phyloP scores from a whole-genome alignment of 306 rosid species.

The Ammopiptanthus mongolicus region DNA sequence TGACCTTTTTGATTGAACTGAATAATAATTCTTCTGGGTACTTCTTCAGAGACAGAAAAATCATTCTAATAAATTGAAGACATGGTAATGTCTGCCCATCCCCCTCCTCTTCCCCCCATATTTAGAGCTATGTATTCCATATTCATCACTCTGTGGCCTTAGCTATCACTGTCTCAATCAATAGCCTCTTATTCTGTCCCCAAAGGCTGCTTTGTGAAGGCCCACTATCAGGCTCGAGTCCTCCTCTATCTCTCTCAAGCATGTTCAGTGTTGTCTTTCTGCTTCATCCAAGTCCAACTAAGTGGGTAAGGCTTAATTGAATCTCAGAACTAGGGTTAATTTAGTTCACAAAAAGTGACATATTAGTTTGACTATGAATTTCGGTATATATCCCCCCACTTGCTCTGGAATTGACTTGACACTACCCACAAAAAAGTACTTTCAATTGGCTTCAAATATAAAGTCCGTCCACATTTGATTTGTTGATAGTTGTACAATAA shows the following conservation, averaged over 20 bases:
- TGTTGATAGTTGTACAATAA: neutral
- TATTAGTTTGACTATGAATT: neutral
- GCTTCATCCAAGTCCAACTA: conserved; percentile 30
- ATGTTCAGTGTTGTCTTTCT: conserved; percentile 26
- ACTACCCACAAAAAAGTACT: too few relatives aligned
- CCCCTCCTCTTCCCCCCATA: neutral
- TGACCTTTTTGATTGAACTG: neutral
- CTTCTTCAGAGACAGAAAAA: conserved; percentile 21
- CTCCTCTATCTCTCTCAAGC: conserved; percentile 13
- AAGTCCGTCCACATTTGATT: neutral
- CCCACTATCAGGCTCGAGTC: conserved; percentile 36
- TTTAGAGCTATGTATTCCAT: neutral
- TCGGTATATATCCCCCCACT: too few relatives aligned
- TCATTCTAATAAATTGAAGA: conserved; percentile 29
- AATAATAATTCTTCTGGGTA: neutral
- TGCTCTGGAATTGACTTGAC: too few relatives aligned
- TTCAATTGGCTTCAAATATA: too few relatives aligned
- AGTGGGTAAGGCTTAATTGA: conserved; percentile 17
- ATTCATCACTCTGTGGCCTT: conserved; percentile 18
- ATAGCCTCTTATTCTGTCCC: conserved; percentile 30
- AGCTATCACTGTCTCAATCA: conserved; percentile 41
- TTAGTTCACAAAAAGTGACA: neutral
- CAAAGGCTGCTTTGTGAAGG: conserved; percentile 26
- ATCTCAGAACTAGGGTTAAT: neutral
- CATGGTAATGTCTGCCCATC: conserved; percentile 34